These are phyloP conservation scores for Pichiaceae sp. DNA, from an alignment of 1,139 yeast species.

Conservation along the genomic window DNA sequence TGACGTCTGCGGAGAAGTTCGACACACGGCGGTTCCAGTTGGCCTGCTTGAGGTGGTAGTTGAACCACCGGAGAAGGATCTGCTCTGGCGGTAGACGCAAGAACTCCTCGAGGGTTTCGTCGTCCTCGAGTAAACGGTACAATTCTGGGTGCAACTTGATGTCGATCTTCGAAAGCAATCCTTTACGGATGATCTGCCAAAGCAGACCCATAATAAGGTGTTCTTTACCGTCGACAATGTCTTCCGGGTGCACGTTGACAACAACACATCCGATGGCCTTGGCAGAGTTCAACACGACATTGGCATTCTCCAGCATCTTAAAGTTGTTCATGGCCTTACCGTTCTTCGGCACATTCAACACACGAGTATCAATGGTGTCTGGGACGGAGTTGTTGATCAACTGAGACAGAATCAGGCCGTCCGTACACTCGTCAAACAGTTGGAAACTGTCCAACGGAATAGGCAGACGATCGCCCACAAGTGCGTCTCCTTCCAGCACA, in stretches of 20 bases:
- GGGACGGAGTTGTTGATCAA: slow-evolving; percentile 96
- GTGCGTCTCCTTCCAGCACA: slow-evolving; percentile 84
- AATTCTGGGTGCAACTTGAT: slow-evolving; percentile 94
- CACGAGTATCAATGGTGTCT: slow-evolving; percentile 97
- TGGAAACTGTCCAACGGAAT: slow-evolving; percentile 93
- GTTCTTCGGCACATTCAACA: slow-evolving; percentile 75
- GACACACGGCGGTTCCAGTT: slow-evolving; percentile 77
- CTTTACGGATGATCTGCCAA: slow-evolving; percentile 98
- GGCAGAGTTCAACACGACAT: slow-evolving; percentile 94
- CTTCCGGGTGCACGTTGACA: slow-evolving; percentile 95
- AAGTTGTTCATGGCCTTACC: slow-evolving; percentile 77
- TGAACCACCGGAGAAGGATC: slow-evolving; percentile 94
- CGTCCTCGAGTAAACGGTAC: slow-evolving; percentile 89
- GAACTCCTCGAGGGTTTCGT: slow-evolving; percentile 94
- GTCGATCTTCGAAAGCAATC: slow-evolving; percentile 87
- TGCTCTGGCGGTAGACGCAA: slow-evolving; percentile 96
- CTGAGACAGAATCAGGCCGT: slow-evolving; percentile 87
- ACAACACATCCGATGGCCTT: slow-evolving; percentile 98
- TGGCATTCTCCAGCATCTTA: slow-evolving; percentile 95
- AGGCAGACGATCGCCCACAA: slow-evolving; percentile 79
- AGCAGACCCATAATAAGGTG: slow-evolving; percentile 91
- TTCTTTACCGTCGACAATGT: slow-evolving; percentile 93
- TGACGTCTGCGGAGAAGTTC: slow-evolving; percentile 80
- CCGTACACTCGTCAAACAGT: slow-evolving; percentile 92
- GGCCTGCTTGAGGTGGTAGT: slow-evolving; percentile 93